Percentiles rank a stretch among this genome's conserved stretches.
Evolutionary conservation across 805 yeast genomes (phyloP).

Genomic region (Candida yuanshanica): DNA sequence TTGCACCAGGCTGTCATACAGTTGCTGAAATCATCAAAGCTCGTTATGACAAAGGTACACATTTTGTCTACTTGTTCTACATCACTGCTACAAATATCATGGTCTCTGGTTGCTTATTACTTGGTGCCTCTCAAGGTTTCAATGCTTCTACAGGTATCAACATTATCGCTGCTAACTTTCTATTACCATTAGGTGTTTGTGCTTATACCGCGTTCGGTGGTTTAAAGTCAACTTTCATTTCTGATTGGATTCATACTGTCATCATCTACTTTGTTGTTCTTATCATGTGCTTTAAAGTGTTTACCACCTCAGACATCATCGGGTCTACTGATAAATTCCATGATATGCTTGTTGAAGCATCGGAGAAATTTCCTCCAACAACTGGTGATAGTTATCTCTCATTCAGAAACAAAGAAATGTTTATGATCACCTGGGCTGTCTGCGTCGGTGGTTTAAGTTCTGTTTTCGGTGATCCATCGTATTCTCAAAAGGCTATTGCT

Average conservation of each 20-base stretch:
- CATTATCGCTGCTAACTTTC: constrained; percentile 38
- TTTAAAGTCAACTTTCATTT: constrained; percentile 43
- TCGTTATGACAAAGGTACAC: constrained; percentile 33
- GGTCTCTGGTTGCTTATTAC: constrained; percentile 32
- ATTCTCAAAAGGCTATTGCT: constrained; percentile 40
- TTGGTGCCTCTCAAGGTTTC: constrained; percentile 41
- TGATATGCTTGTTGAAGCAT: constrained; percentile 34
- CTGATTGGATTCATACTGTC: constrained; percentile 47
- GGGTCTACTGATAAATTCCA: constrained; percentile 41
- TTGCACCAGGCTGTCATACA: constrained; percentile 39
- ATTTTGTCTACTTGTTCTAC: constrained; percentile 31
- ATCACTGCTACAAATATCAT: constrained; percentile 33
- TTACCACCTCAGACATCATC: constrained; percentile 30
- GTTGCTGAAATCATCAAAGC: constrained; percentile 32
- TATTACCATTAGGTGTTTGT: constrained; percentile 42
- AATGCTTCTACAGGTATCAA: constrained; percentile 38
- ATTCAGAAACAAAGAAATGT: constrained; percentile 26
- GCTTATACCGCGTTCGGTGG: constrained; percentile 47
- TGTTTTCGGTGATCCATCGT: constrained; percentile 33
- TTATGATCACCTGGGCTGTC: constrained; percentile 27
- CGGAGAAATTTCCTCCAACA: constrained; percentile 25
- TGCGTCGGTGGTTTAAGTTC: constrained; percentile 28
- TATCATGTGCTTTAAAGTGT: constrained; percentile 29
- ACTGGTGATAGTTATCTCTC: constrained; percentile 29
- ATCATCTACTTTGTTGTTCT: constrained; percentile 36